A percentile compares a stretch with the other conserved stretches of the same genome.
These are phyloP conservation scores for Fusarium pseudonygamai DNA, from an alignment of 2,329 filamentous ascomycete genomes.

Conservation along the genomic window DNA sequence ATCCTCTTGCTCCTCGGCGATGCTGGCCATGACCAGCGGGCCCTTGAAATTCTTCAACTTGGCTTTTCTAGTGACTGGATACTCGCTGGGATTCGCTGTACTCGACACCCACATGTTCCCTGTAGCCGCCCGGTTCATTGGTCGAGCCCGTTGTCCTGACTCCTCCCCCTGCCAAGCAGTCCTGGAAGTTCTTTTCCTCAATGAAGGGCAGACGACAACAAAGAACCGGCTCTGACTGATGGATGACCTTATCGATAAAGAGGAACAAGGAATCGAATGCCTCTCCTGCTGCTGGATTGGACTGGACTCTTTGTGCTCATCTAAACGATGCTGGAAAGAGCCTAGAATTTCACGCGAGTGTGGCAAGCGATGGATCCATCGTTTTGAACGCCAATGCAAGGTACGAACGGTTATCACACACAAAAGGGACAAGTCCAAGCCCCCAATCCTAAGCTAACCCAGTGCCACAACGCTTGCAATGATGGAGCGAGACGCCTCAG, in stretches of 20 bases:
- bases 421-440: slow-evolving; percentile 15
- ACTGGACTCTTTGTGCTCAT: slow-evolving; percentile 29
- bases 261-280: not conserved
- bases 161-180: slow-evolving; percentile 41
- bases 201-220: slow-evolving; percentile 5
- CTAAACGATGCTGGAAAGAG: slow-evolving; percentile 23
- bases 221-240: not conserved
- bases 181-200: slow-evolving; percentile 14
- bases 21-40: not conserved
- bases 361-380: slow-evolving; percentile 15
- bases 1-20: not conserved
- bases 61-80: slow-evolving; percentile 17
- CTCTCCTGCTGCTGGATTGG: slow-evolving; percentile 24
- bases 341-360: slow-evolving; percentile 21
- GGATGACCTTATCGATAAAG: slow-evolving; percentile 28
- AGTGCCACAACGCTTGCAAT: slow-evolving; percentile 30
- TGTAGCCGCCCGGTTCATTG: slow-evolving; percentile 37
- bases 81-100: slow-evolving; percentile 27
- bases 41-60: slow-evolving; percentile 20
- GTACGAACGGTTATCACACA: slow-evolving; percentile 35
- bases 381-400: slow-evolving; percentile 34
- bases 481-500: slow-evolving; percentile 25
- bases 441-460: slow-evolving; percentile 6
- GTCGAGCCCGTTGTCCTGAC: slow-evolving; percentile 17
- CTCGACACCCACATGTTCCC: slow-evolving; percentile 9